phyloP scores from a whole-genome alignment of 2,329 filamentous ascomycete genomes.

The Paracamarosporium sp. region DNA sequence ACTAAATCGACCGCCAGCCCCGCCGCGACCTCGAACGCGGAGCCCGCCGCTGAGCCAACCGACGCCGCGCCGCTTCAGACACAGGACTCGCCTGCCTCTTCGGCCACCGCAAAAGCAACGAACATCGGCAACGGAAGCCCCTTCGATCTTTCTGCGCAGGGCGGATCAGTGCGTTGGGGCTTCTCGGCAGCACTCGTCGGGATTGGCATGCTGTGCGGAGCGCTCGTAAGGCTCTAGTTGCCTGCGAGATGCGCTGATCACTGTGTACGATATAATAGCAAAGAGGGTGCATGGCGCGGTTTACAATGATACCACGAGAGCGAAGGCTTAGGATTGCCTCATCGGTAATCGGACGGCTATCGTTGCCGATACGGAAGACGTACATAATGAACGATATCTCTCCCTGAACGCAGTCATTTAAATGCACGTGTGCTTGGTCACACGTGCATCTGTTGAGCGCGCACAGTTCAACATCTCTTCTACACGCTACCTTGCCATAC shows the following conservation, averaged over 20 bases:
- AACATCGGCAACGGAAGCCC: conserved; percentile 31
- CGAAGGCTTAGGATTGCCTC: neutral
- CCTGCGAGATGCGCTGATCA: neutral
- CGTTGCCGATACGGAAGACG: neutral
- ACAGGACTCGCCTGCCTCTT: conserved; percentile 10
- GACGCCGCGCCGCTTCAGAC: conserved; percentile 12
- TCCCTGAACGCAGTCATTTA: no score
- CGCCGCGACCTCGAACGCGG: conserved; percentile 11
- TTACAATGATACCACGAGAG: conserved; percentile 9
- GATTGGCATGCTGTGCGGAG: conserved; percentile 15
- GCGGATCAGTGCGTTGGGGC: conserved; percentile 18
- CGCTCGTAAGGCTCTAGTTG: conserved; percentile 18
- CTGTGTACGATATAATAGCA: conserved; percentile 5
- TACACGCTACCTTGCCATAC: no score
- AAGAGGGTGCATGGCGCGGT: neutral
- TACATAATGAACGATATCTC: no score
- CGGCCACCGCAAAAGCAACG: conserved; percentile 13
- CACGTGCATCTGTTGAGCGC: no score
- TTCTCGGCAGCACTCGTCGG: conserved; percentile 13
- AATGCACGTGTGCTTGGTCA: no score
- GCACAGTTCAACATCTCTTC: no score
- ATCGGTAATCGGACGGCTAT: neutral
- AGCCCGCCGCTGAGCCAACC: conserved; percentile 14
- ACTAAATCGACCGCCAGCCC: conserved; percentile 2
- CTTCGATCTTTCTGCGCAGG: conserved; percentile 34